Base-by-base conservation (phyloP, 1,139 yeast genomes). In the Zygoascus meyerae region DNA sequence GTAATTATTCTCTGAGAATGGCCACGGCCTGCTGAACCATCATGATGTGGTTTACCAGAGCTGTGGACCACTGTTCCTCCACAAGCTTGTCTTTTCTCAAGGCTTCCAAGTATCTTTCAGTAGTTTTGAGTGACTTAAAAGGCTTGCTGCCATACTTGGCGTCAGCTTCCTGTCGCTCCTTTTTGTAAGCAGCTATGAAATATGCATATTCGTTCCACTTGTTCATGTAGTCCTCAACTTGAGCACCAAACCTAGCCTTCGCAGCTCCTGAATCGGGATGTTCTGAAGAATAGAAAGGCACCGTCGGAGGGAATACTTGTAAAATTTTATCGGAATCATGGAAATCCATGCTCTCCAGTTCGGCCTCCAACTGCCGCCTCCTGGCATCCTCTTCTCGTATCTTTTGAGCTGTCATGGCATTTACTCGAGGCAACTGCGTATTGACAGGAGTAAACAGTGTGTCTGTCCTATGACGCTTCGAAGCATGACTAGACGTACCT, bases 41-140 rank as follows among this genome's bases (percentile, higher is more conserved):
- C 21, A 36, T 31, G n/a, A 26, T 30, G 45, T 65, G 68, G 17
- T 47, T 43, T 15, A 48, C 50, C 30, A 51, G 38, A 3, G 68
- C 66, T n/a, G 45, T 47, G 16, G 51, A 48, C 62, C 66, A 63
- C n/a, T 41, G 41, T 4, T 36, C 41, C 29, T 56, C 54, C 21
- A 64, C 57, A n/a, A 49, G 43, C 32, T 48, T 55, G 48, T 67
- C 71, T 40, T 55, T 55, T 41, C 59, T 55, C 36, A 65, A 42
- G 1, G 67, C 66, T 17, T 52, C 42, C 29, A 59, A 40, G 44
- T 67, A 67, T 11, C 47, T 48, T 36, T 46, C 44, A 21, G 57
- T 44, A 15, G 59, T 57, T 8, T 46, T 52, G 2, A 48, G 40
- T 35, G 55, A 47, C 21, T 49, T 34, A 12, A 61, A 34, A 31